Conservation (phyloP, 2,329 filamentous ascomycete genomes). For the Venturia nashicola region DNA sequence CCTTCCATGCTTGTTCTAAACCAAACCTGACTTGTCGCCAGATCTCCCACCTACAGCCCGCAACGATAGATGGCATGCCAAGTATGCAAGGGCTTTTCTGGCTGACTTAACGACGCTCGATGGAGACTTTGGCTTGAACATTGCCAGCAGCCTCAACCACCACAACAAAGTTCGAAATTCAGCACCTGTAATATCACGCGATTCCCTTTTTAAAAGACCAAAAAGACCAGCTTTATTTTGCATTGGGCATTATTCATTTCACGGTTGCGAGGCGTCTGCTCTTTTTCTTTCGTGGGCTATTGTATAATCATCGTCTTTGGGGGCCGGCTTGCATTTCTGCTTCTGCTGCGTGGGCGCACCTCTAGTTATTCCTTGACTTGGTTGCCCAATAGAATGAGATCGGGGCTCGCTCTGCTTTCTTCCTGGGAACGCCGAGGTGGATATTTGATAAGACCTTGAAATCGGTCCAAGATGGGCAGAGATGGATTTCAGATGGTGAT, state of each 20-base stretch:
- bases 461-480: background rate
- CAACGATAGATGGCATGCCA: background rate
- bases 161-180: background rate
- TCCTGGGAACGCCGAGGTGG: background rate
- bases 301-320: background rate
- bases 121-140: background rate
- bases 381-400: background rate
- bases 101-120: background rate
- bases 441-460: background rate
- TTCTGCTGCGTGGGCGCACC: background rate
- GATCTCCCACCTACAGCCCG: background rate
- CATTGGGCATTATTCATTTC: background rate
- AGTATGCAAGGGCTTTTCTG: background rate
- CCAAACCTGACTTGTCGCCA: background rate
- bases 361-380: background rate
- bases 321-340: background rate
- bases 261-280: background rate
- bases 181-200: background rate
- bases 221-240: conserved; percentile 16
- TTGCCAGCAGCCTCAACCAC: background rate
- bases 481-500: background rate
- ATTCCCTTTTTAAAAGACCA: conserved; percentile 1
- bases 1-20: background rate
- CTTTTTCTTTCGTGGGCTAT: background rate
- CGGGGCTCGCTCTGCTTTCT: background rate